Base-by-base conservation (phyloP, 2,329 filamentous ascomycete species). In the Beauveria brongniartii region DNA sequence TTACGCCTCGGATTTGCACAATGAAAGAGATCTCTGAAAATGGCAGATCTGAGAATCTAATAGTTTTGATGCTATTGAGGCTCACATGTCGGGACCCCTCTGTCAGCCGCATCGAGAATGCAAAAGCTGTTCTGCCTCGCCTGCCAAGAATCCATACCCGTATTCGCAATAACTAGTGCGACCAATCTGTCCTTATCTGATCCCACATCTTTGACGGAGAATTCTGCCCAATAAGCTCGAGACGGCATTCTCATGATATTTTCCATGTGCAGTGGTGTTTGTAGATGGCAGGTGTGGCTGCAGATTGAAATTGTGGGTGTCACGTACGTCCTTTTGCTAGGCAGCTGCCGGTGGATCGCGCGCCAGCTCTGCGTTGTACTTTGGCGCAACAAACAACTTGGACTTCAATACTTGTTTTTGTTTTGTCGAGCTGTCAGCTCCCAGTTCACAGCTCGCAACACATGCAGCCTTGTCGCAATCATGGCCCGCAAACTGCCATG, bases 401-500 rank as follows among this genome's bases (percentile, higher is more conserved):
- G 3, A 52, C 48, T 30, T 1, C 4, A 14, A 30, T 4, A 2
- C 24, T 37, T 37, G 12, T 14, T 37, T 37, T 2, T 28, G 26
- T 28, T 2, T 37, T 37, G 34, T 37, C 12, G 12, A 37, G 34
- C 34, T 37, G 12, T 37, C 34, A 37, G 12, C 34, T 37, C 2
- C 2, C 34, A 37, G 5, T 14, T 37, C 14, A 37, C 34, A 37
- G 34, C 30, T 34, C 30, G 10, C 30, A 34, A 10, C 34, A 16
- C 34, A 37, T 37, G 34, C 12, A n/a, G 22, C 6, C 9, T 14
- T 18, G 5, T 22, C 47, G 26, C 41, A 22, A 62, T 18, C 62
- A 83, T 83, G 81, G 73, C 79, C 24, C 78, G 81, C 65, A 76
- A 77, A 63, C 67, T 84, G 7, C 81, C 81, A 2, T 83, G 81